Base-by-base conservation (phyloP, 805 yeast species). In the Metschnikowia gruessii region DNA sequence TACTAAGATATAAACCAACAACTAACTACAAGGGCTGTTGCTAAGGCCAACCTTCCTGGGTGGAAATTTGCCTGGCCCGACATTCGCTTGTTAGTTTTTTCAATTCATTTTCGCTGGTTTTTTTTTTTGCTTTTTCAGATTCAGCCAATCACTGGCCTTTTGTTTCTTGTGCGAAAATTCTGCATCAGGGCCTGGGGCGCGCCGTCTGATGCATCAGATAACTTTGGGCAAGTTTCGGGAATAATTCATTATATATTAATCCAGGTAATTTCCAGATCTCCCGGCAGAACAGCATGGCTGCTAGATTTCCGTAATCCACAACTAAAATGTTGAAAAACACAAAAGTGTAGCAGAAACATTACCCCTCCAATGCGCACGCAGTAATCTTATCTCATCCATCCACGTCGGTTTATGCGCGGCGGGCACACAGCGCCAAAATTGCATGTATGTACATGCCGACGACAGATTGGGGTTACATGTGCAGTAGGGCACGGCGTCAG, bases 131-230 rank as follows among this genome's bases (percentile, higher is more conserved):
- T n/a, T 16, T 15, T 36, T 13, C 17, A 11, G 13, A 11, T 38
- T 15, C 22, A 39, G 48, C 48, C 48, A 45, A 45, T 45, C 36
- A 39, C 18, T 34, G 43, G 7, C 30, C 1, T 37, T 24, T 19
- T 21, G 3, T 26, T 37, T 37, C 32, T 5, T 12, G 40, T 22
- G 32, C 40, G 32, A 24, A 15, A 37, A 26, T 15, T 17, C 17
- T 37, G 37, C 41, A 28, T 11, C 21, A 8, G 17, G 11, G 28
- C 29, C 45, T 35, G 45, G 7, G n/a, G 19, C 18, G 21, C n/a
- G 26, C 21, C 19, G 34, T n/a, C 28, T 45, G 43, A 40, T 40
- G 48, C 48, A 24, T 35, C 19, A 45, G 48, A 45, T 45, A 45
- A 40, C 22, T 32, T n/a, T 24, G 22, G 24, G 18, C 35, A 32